Conservation (phyloP, 2,329 filamentous ascomycete genomes). For the Davidsoniella virescens region DNA sequence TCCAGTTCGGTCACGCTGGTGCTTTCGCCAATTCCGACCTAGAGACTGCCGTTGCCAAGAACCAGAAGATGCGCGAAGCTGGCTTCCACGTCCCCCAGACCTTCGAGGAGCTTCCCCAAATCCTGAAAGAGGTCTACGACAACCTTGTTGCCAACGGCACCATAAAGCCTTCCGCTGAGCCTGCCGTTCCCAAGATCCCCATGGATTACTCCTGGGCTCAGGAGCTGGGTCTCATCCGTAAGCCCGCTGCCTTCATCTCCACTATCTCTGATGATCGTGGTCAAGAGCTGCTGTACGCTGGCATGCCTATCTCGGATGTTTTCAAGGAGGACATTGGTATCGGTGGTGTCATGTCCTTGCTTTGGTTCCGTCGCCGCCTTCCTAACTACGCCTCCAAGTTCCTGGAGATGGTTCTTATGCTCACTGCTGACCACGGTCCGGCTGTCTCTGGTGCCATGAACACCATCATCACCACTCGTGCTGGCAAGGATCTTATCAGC, state of each 20-base stretch:
- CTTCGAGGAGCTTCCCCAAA: constrained; percentile 79
- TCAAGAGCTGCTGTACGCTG: constrained; percentile 94
- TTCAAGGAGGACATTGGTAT: constrained; percentile 99
- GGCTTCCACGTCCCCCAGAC: constrained; percentile 90
- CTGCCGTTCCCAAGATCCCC: constrained; percentile 92
- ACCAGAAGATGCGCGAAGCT: constrained; percentile 88
- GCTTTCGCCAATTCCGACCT: constrained; percentile 98
- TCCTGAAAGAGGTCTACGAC: constrained; percentile 71
- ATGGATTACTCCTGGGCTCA: constrained; percentile 99
- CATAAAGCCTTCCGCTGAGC: constrained; percentile 76
- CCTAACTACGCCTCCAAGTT: constrained; percentile 96
- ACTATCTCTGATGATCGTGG: constrained; percentile 99
- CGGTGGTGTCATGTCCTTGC: constrained; percentile 97
- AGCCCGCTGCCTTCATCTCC: constrained; percentile 98
- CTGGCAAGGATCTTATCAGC: constrained; percentile 95
- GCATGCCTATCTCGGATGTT: constrained; percentile 99
- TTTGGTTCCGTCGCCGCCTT: constrained; percentile 98
- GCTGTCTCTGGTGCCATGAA: constrained; percentile 99
- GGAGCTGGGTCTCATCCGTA: constrained; percentile 97
- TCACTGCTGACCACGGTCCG: constrained; percentile 96
- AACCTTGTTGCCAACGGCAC: constrained; percentile 70
- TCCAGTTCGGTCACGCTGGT: constrained; percentile 97
- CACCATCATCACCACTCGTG: constrained; percentile 99
- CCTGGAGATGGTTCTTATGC: constrained; percentile 99
- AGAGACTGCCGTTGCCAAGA: constrained; percentile 92